Evolutionary conservation across 768 basidiomycete species (phyloP), one percentile per base, ranked within the genome.

Genomic region (Lactarius pseudohatsudake): DNA sequence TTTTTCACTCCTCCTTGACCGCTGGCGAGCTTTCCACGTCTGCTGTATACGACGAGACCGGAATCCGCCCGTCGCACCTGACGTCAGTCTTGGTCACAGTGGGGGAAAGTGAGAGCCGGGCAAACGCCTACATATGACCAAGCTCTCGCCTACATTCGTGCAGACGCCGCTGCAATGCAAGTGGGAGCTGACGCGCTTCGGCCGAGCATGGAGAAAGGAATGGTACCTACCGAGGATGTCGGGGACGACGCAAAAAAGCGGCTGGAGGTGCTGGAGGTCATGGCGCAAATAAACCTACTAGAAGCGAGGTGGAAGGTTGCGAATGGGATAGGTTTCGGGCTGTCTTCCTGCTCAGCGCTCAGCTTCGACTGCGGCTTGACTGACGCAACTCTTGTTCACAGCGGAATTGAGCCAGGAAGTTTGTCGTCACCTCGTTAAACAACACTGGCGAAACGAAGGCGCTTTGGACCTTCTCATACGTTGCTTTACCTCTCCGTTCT

Each of bases 381-480:
- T 65, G 59, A 57, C 54, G 22, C 13, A 4, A 16, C 2, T 53
- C 34, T 11, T 38, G 11, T 6, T 34, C 40, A 26, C 64, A 90
- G 90, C 81, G 71, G 85, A 92, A 75, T 82, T 90, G 85, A 79
- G 77, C 22, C 84, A 83, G 65, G 80, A 84, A 0, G 84, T 87
- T 0, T 88, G 92, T 73, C 83, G 94, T n/a, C 86, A 92, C 74
- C 79, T 98, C 36, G 77, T 88, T 4, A 92, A 96, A 76, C 85
- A 90, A 71, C 82, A 83, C 71, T 98, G 94, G 96, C 81, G 92
- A 64, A 88, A 88, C 61, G 86, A 92, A 55, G 96, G 94, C 2
- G 82, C 83, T 34, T 79, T 97, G 41, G 95, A 97, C 74, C 79
- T 94, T 45, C 79, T 98, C 75, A 93, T 94, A 63, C 50, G 88